These are phyloP conservation scores for Stagonosporopsis cucurbitacearum DNA, from an alignment of 2,329 filamentous ascomycete genomes.

Conservation along the genomic window DNA sequence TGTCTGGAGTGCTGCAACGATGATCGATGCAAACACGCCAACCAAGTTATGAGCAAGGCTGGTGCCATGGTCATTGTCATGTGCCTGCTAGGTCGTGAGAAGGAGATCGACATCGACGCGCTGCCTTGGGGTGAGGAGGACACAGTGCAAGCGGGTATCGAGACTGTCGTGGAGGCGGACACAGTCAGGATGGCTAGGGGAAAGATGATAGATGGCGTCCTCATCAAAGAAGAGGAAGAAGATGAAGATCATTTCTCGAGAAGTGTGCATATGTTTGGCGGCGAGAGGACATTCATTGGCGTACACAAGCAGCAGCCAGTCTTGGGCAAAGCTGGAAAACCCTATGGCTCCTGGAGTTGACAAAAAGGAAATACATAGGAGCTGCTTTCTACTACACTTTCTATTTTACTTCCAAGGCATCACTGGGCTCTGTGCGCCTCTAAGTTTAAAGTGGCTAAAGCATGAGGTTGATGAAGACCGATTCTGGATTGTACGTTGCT, in stretches of 20 bases:
- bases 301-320: constrained; percentile 31
- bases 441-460: constrained; percentile 55
- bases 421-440: not conserved
- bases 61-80: constrained; percentile 83
- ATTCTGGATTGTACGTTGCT: constrained; percentile 50
- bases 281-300: constrained; percentile 44
- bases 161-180: constrained; percentile 79
- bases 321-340: not conserved
- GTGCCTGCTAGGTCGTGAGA: constrained; percentile 72
- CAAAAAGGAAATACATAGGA: not conserved
- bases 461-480: constrained; percentile 51
- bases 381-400: not conserved
- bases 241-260: constrained; percentile 44
- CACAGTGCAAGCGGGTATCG: constrained; percentile 71
- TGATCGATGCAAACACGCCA: constrained; percentile 82
- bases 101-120: constrained; percentile 81
- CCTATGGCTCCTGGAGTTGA: constrained; percentile 12
- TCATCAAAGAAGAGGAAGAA: constrained; percentile 45
- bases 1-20: constrained; percentile 91
- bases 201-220: constrained; percentile 51
- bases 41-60: constrained; percentile 92
- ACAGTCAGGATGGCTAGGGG: constrained; percentile 63
- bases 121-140: constrained; percentile 84
- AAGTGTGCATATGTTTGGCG: constrained; percentile 44
- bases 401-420: not conserved